These are phyloP conservation scores for Orbilia ellipsospora DNA, from an alignment of 2,329 filamentous ascomycete species.

Conservation along the genomic window DNA sequence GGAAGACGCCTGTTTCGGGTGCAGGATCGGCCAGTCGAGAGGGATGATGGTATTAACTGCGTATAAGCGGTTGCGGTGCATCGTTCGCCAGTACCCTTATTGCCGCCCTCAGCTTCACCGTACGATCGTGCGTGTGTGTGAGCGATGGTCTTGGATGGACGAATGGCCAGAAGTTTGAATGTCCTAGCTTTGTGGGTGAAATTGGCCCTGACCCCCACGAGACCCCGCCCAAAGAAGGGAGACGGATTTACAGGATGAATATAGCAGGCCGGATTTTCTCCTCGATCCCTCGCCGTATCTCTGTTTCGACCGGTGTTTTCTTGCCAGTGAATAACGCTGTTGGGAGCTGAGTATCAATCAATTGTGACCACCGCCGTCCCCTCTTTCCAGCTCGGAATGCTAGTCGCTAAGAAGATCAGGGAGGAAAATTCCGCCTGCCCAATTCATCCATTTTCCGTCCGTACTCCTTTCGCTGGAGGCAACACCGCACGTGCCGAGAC, in stretches of 20 bases:
- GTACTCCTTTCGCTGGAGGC: conserved; percentile 54
- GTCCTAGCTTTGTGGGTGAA: conserved; percentile 18
- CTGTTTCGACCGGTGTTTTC: conserved; percentile 1
- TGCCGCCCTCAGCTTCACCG: conserved; percentile 10
- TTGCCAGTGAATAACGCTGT: not conserved
- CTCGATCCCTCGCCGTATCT: not conserved
- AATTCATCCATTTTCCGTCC: conserved; percentile 55
- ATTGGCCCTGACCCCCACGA: conserved; percentile 49
- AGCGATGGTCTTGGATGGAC: conserved; percentile 21
- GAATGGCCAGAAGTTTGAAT: conserved; percentile 15
- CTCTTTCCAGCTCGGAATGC: conserved; percentile 51
- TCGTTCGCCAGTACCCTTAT: conserved; percentile 38
- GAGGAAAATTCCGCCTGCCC: conserved; percentile 53
- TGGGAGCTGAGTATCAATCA: conserved; percentile 7
- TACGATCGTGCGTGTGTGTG: conserved; percentile 14
- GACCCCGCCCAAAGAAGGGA: conserved; percentile 53
- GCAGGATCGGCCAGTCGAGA: conserved; percentile 49
- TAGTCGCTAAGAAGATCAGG: conserved; percentile 34
- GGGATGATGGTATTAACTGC: conserved; percentile 32
- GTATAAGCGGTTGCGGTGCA: conserved; percentile 49
- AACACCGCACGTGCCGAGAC: conserved; percentile 50
- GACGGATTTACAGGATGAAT: conserved; percentile 21
- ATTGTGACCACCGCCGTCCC: conserved; percentile 25
- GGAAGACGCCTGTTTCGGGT: conserved; percentile 32
- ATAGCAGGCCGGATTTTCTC: not conserved